Evolutionary conservation across 1,284 basidiomycete species (phyloP).

Genomic region (Malassezia globosa): DNA sequence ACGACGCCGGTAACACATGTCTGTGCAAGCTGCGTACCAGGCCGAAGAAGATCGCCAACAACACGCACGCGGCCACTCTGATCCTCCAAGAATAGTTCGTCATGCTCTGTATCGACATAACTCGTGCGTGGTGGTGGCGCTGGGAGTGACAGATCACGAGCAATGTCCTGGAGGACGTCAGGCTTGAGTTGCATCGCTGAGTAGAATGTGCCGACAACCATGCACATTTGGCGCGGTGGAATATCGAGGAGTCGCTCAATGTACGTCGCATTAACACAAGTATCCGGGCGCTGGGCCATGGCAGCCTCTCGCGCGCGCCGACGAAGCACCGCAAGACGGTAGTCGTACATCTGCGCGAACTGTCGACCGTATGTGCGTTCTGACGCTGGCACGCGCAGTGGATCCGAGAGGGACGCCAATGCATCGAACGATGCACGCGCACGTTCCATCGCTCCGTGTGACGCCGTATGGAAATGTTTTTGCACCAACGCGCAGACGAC

Average conservation of each 20-base stretch:
- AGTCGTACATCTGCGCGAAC: constrained; percentile 44
- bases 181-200: constrained; percentile 97
- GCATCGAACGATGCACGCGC: constrained; percentile 8
- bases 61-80: constrained; percentile 82
- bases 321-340: constrained; percentile 38
- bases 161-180: constrained; percentile 88
- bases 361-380: constrained; percentile 34
- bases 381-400: constrained; percentile 31
- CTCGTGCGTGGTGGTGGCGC: constrained; percentile 54
- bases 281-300: constrained; percentile 22
- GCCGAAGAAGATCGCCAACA: constrained; percentile 56
- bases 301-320: constrained; percentile 17
- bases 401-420: constrained; percentile 19
- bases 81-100: constrained; percentile 82
- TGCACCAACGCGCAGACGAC: too few species aligned
- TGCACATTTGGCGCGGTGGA: constrained; percentile 69
- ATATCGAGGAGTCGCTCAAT: constrained; percentile 81
- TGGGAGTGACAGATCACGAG: constrained; percentile 77
- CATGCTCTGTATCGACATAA: constrained; percentile 57
- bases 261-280: constrained; percentile 34
- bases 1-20: constrained; percentile 54
- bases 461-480: too few species aligned
- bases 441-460: too few species aligned
- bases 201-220: constrained; percentile 86
- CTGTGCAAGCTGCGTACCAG: background rate